Conservation (phyloP, 2,329 filamentous ascomycete species). For the Ascochyta fabae region DNA sequence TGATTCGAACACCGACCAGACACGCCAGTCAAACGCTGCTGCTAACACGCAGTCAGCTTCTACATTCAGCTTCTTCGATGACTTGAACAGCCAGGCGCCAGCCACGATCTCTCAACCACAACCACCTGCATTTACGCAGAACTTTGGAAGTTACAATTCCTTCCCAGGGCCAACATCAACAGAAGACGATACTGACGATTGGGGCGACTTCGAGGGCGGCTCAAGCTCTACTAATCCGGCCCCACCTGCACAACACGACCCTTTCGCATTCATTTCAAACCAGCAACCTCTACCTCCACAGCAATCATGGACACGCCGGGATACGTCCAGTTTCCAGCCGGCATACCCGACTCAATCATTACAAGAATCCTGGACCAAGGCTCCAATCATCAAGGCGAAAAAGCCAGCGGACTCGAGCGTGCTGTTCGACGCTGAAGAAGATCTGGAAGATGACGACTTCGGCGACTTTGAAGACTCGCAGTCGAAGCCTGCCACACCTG, state of each 20-base stretch:
- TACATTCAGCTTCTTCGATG: constrained; percentile 47
- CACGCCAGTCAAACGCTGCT: constrained; percentile 12
- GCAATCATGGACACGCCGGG: constrained; percentile 15
- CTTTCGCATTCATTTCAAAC: constrained; percentile 23
- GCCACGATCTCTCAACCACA: constrained; percentile 19
- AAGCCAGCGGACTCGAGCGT: constrained; percentile 47
- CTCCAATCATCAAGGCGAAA: constrained; percentile 40
- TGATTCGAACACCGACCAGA: constrained; percentile 22
- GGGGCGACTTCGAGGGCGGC: constrained; percentile 51
- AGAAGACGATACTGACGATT: constrained; percentile 46
- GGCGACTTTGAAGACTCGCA: constrained; percentile 44
- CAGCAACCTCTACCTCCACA: constrained; percentile 22
- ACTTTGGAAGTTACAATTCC: constrained; percentile 8
- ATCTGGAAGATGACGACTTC: constrained; percentile 45
- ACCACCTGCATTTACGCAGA: constrained; percentile 13
- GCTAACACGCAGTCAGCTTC: constrained; percentile 20
- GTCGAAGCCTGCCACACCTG: neutral
- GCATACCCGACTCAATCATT: constrained; percentile 7
- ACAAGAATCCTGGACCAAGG: constrained; percentile 32
- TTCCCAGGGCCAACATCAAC: neutral
- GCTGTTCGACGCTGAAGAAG: constrained; percentile 50
- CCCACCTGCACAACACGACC: constrained; percentile 23
- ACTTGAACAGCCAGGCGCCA: constrained; percentile 28
- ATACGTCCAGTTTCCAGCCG: constrained; percentile 22
- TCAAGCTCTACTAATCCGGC: constrained; percentile 24